Base-by-base conservation (phyloP, 2,329 filamentous ascomycete genomes). In the Aspergillus pseudoglaucus region DNA sequence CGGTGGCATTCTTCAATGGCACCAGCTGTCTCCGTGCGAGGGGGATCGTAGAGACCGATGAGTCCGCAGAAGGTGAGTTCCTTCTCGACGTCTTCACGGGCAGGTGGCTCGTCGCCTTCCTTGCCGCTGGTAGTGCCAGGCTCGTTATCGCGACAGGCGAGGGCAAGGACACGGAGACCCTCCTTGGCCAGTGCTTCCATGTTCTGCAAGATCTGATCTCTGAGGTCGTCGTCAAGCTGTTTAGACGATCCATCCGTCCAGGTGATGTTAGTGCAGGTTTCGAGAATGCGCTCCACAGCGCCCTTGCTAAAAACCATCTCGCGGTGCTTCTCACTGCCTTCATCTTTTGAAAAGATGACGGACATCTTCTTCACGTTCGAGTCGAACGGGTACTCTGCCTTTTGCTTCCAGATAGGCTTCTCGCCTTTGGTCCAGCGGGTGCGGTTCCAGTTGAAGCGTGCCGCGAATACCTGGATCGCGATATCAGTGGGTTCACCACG, bases 41-140 rank as follows among this genome's bases (percentile, higher is more conserved):
- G 89, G 3, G 89, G 89, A 57, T 95, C 89, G 62, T 93, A 91
- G 53, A 95, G 85, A 47, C 88, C 89, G 43, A 87, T 84, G 8
- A 95, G 77, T n/a, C 90, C 90, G 12, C 88, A 79, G 52, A 94
- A 87, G 3, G 76, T 78, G 27, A 95, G 79, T 25, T 80, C 75
- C 32, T 74, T 72, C 62, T 94, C 89, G 12, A 91, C 77, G 4
- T 76, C 69, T 5, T 73, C 69, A 5, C 89, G 85, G 15, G 59
- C 53, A 18, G 61, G 58, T 6, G 58, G 53, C 10, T 59, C 58
- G 9, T 57, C 57, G 6, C 56, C 57, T 18, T 39, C 37, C 17
- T 39, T 20, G 14, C 49, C 45, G 8, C 54, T 50, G 23, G 40
- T 48, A 1, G 23, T 40, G 6, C 10, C n/a, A 12, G 47, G 30